Percentiles rank a stretch among this genome's conserved stretches.
Evolutionary conservation across 2,329 filamentous ascomycete genomes (phyloP).

Genomic region (Xylariaceae sp.): DNA sequence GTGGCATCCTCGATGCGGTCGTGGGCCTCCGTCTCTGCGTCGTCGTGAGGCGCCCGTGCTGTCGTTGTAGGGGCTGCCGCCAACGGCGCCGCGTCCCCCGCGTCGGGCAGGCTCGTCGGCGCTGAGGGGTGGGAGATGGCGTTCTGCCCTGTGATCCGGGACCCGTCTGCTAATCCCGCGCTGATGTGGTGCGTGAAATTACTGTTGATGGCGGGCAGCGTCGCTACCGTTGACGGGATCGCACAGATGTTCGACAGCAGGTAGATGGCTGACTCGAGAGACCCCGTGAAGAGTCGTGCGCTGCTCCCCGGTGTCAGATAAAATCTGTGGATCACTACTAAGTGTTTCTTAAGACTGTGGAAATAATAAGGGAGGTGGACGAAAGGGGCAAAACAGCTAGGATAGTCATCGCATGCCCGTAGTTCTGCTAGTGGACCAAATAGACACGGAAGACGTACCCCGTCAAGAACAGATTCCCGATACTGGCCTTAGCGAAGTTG

Average conservation of each 20-base stretch:
- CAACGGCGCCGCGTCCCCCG: constrained; percentile 20
- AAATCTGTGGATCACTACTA: too few relatives aligned
- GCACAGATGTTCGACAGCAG: constrained; percentile 85
- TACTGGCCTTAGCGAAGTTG: constrained; percentile 77
- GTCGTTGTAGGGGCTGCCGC: constrained; percentile 2
- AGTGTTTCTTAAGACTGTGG: background rate
- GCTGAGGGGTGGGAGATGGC: constrained; percentile 85
- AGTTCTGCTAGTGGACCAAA: too few relatives aligned
- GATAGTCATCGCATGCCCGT: too few relatives aligned
- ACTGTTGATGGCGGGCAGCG: constrained; percentile 90
- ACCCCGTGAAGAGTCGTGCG: constrained; percentile 87
- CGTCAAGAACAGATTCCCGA: constrained; percentile 82
- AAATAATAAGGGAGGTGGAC: too few relatives aligned
- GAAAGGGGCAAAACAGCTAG: too few relatives aligned
- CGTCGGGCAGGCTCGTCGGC: constrained; percentile 60
- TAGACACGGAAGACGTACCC: constrained; percentile 52
- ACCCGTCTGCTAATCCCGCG: constrained; percentile 77
- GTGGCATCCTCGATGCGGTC: constrained; percentile 81
- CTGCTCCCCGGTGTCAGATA: constrained; percentile 33
- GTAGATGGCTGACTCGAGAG: constrained; percentile 91
- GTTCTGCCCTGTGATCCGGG: constrained; percentile 87
- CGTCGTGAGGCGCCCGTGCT: background rate
- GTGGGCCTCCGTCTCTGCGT: constrained; percentile 55
- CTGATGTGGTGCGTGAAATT: constrained; percentile 97
- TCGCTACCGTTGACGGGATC: constrained; percentile 77